Evolutionary conservation across 768 basidiomycete species (phyloP), one percentile per base, ranked within the genome.

Genomic region (Termitomyces sp.): DNA sequence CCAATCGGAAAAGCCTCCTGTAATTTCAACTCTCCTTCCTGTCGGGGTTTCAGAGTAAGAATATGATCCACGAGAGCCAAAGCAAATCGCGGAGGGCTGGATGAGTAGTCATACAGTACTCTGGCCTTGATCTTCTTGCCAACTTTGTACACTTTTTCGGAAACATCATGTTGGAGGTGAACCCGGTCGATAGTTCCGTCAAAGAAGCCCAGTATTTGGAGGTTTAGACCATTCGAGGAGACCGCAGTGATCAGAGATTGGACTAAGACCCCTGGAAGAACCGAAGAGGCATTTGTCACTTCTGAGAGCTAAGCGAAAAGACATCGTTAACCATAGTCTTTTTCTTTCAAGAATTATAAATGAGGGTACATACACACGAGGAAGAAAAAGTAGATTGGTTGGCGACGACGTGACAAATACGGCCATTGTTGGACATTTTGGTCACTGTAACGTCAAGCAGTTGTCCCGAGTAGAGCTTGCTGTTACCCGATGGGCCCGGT

Each of bases 161-260:
- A 63, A 5, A 68, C 62, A 37, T 77, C 75, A 12, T 73, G 73
- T 21, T 68, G 78, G 14, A 96, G 72, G 71, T 98, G 96, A 56
- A 87, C 80, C 37, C 83, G 77, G 65, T 97, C 94, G 26, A 90
- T 78, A 0, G 93, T 96, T 33, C 94, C 96, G 38, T 91, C 87
- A 70, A 94, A 98, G 69, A 89, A 95, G 0, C 93, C 94, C 26
- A 95, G 79, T 17, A 98, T 76, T 71, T 96, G 95, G 31, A 98
- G 73, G 67, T 90, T 91, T 35, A 98, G 73, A 17, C 97, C 97
- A 26, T 72, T 78, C 15, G 86, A 75, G 42, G 84, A 76, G 21
- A 89, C 78, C 19, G 84, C 83, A 2, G 94, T 97, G 55, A 99
- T 79, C 40, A 96, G 75, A 10, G 81, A 84, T 68, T 89, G 85